Conservation (phyloP, 2,329 filamentous ascomycete species). For the Fusarium marasasianum region DNA sequence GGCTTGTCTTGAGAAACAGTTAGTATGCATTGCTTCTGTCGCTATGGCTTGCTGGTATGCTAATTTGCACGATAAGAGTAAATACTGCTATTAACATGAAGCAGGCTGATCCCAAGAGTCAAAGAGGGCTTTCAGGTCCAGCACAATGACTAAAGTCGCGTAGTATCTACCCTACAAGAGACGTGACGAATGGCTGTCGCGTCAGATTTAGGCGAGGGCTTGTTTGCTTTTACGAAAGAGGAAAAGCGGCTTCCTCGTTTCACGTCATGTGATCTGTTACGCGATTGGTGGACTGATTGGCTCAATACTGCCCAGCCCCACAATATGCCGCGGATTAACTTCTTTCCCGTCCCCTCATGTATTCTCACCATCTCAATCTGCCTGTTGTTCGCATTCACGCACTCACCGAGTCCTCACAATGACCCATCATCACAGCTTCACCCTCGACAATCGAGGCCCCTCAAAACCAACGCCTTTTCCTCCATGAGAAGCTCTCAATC, state of each 20-base stretch:
- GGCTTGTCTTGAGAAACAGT: no score
- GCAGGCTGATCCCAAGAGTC: no score
- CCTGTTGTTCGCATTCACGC: background rate
- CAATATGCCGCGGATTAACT: rapidly evolving
- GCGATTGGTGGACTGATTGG: rapidly evolving
- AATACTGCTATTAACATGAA: no score
- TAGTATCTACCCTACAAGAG: rapidly evolving
- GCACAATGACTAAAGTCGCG: no score
- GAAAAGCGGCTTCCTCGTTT: background rate
- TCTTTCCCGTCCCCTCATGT: background rate
- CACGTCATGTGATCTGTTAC: background rate
- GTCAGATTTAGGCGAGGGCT: no score
- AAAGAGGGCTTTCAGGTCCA: rapidly evolving
- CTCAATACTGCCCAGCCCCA: background rate
- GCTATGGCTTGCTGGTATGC: no score
- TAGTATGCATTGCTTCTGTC: rapidly evolving
- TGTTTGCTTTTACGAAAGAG: background rate
- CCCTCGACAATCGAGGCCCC: background rate
- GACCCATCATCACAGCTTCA: background rate
- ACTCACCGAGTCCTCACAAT: background rate
- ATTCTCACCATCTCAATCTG: background rate
- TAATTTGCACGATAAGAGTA: no score
- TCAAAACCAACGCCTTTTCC: background rate
- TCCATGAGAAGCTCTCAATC: background rate
- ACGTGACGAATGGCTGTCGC: no score